phyloP scores from a whole-genome alignment of 2,329 filamentous ascomycete genomes.

The Xylaria sp. region DNA sequence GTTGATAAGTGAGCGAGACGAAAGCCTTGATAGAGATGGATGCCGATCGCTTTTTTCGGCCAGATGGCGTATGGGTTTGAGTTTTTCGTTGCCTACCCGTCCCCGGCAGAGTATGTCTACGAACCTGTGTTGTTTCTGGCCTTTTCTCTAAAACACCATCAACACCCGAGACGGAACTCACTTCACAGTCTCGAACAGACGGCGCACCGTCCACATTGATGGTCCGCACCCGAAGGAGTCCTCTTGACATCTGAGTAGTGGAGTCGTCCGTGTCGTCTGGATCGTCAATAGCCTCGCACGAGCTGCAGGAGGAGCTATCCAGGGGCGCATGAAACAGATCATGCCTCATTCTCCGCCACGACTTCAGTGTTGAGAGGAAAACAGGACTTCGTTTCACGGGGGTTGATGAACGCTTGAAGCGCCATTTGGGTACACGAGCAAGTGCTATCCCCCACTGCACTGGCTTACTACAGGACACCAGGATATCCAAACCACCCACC shows the following conservation, averaged over 20 bases:
- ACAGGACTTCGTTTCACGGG: slow-evolving; percentile 50
- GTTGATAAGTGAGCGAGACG: slow-evolving; percentile 79
- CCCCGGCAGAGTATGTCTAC: slow-evolving; percentile 65
- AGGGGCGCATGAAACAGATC: slow-evolving; percentile 48
- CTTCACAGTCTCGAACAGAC: slow-evolving; percentile 20
- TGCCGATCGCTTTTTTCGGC: slow-evolving; percentile 71
- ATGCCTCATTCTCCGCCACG: slow-evolving; percentile 60
- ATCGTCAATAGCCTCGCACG: slow-evolving; percentile 48
- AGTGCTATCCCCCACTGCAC: slow-evolving; percentile 86
- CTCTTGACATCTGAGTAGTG: slow-evolving; percentile 23
- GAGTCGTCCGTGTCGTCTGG: slow-evolving; percentile 43
- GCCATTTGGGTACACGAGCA: slow-evolving; percentile 90
- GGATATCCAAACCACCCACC: slow-evolving; percentile 80
- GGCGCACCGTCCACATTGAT: slow-evolving; percentile 33
- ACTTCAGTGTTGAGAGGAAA: slow-evolving; percentile 54
- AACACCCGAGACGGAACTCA: slow-evolving; percentile 13
- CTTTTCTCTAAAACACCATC: slow-evolving; percentile 31
- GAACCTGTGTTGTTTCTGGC: slow-evolving; percentile 34
- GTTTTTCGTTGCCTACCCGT: slow-evolving; percentile 51
- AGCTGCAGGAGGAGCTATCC: slow-evolving; percentile 49
- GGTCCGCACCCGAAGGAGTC: slow-evolving; percentile 37
- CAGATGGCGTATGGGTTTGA: slow-evolving; percentile 67
- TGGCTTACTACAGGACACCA: slow-evolving; percentile 77
- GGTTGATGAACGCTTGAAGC: slow-evolving; percentile 71
- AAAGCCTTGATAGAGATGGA: slow-evolving; percentile 76